These are phyloP conservation scores for Cruciata laevipes DNA, from an alignment of 257 asterid species.

Conservation along the genomic window DNA sequence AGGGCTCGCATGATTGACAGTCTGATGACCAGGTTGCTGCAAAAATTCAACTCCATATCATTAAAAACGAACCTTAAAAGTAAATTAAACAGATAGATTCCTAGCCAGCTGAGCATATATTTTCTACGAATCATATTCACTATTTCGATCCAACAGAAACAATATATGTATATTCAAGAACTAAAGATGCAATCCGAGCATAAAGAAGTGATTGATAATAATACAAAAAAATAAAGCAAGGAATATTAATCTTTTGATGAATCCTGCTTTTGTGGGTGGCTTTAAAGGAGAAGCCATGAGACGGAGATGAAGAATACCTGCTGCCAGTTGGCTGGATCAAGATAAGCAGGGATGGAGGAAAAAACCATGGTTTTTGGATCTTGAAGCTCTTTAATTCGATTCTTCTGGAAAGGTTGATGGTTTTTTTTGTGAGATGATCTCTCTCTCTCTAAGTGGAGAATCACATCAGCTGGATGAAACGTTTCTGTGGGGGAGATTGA, in stretches of 20 bases:
- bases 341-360: constrained; percentile 90
- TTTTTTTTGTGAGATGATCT: constrained; percentile 37
- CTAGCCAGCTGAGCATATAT: too few species aligned
- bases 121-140: too few species aligned
- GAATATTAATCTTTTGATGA: constrained; percentile 60
- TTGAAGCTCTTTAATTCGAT: constrained; percentile 36
- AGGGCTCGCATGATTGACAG: constrained; percentile 27
- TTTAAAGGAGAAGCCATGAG: constrained; percentile 44
- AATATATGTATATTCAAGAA: background rate
- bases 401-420: constrained; percentile 76
- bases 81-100: too few species aligned
- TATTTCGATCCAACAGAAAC: background rate
- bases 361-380: constrained; percentile 57
- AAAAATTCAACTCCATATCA: background rate
- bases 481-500: constrained; percentile 17
- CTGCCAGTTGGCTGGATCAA: constrained; percentile 99
- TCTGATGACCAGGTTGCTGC: constrained; percentile 41
- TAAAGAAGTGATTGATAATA: constrained; percentile 22
- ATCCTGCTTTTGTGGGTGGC: constrained; percentile 20
- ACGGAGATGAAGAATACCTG: constrained; percentile 48
- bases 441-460: constrained; percentile 56
- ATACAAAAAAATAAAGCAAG: constrained; percentile 13
- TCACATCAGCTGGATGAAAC: constrained; percentile 60
- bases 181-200: background rate
- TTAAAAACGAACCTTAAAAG: too few species aligned